A percentile compares a stretch with the other conserved stretches of the same genome.
Evolutionary conservation across 257 asterid genomes (phyloP).

Genomic region (Solanum pimpinellifolium): DNA sequence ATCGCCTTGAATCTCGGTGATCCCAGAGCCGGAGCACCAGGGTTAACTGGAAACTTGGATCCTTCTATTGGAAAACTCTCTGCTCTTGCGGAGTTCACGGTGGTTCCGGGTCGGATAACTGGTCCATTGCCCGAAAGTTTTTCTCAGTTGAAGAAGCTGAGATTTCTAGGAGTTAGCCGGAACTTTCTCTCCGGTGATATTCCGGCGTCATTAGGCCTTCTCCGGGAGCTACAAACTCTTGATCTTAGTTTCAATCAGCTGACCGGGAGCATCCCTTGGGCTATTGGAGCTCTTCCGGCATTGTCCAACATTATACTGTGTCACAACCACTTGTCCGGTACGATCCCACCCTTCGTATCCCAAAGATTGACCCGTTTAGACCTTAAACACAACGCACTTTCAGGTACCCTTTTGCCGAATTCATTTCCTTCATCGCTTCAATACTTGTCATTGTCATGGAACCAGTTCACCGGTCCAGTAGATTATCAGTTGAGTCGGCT

Average conservation of each 20-base stretch:
- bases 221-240: slow-evolving; percentile 41
- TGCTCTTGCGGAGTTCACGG: slow-evolving; percentile 44
- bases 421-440: slow-evolving; percentile 63
- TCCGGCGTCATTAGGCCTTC: slow-evolving; percentile 43
- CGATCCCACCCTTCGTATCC: slow-evolving; percentile 55
- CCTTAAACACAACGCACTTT: slow-evolving; percentile 59
- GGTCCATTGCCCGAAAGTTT: slow-evolving; percentile 44
- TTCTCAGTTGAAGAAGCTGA: slow-evolving; percentile 28
- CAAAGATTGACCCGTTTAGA: slow-evolving; percentile 62
- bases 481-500: slow-evolving; percentile 32
- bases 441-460: slow-evolving; percentile 69
- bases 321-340: slow-evolving; percentile 52
- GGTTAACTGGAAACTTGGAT: slow-evolving; percentile 43
- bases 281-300: slow-evolving; percentile 34
- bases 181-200: slow-evolving; percentile 49
- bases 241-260: slow-evolving; percentile 79
- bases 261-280: slow-evolving; percentile 41
- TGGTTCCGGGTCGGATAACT: slow-evolving; percentile 63
- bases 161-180: slow-evolving; percentile 47
- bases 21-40: slow-evolving; percentile 86
- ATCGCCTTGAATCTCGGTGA: slow-evolving; percentile 80
- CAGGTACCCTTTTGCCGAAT: slow-evolving; percentile 44
- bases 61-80: slow-evolving; percentile 55
- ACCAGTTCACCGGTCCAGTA: slow-evolving; percentile 61
- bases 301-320: slow-evolving; percentile 43